phyloP scores from a whole-genome alignment of 164 flowering plant species.

The Litsea cubeba region DNA sequence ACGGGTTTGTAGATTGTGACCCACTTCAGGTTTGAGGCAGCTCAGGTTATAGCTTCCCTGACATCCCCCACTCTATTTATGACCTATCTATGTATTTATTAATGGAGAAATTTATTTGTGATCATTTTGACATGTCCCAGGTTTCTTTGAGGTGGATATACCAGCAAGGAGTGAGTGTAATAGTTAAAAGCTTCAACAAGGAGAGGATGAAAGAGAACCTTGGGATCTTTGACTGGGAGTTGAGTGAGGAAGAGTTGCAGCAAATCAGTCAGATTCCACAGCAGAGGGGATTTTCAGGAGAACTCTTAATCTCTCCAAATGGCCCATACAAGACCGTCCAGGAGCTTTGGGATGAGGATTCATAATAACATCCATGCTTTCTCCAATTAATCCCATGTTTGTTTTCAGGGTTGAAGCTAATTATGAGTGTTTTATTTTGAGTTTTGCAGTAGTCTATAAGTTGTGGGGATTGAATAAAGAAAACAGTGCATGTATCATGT shows the following conservation, averaged over 20 bases:
- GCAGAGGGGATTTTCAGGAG: neutral
- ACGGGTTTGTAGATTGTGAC: too few relatives aligned
- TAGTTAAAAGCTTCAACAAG: slow-evolving; percentile 29
- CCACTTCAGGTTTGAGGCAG: too few relatives aligned
- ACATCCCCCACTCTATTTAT: too few relatives aligned
- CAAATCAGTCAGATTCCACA: slow-evolving; percentile 24
- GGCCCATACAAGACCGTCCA: slow-evolving; percentile 21
- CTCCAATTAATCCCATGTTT: too few relatives aligned
- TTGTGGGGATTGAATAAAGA: too few relatives aligned
- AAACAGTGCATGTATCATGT: too few relatives aligned
- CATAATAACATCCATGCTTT: neutral
- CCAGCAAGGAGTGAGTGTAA: slow-evolving; percentile 22
- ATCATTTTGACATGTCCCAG: slow-evolving; percentile 5
- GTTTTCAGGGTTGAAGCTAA: too few relatives aligned
- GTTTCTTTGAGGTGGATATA: slow-evolving; percentile 25
- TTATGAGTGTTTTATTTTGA: too few relatives aligned
- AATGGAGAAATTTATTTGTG: too few relatives aligned
- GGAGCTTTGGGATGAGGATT: slow-evolving; percentile 35
- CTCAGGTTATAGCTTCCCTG: neutral
- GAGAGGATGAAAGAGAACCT: slow-evolving; percentile 25
- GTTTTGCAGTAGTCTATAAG: too few relatives aligned
- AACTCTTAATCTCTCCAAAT: slow-evolving; percentile 3
- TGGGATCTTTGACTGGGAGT: slow-evolving; percentile 25
- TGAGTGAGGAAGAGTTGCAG: slow-evolving; percentile 19
- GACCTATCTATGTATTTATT: too few relatives aligned